Percentiles rank a stretch among this genome's conserved stretches.
These are phyloP conservation scores for Taiozyma sp. DNA, from an alignment of 1,139 yeast genomes.

Conservation along the genomic window DNA sequence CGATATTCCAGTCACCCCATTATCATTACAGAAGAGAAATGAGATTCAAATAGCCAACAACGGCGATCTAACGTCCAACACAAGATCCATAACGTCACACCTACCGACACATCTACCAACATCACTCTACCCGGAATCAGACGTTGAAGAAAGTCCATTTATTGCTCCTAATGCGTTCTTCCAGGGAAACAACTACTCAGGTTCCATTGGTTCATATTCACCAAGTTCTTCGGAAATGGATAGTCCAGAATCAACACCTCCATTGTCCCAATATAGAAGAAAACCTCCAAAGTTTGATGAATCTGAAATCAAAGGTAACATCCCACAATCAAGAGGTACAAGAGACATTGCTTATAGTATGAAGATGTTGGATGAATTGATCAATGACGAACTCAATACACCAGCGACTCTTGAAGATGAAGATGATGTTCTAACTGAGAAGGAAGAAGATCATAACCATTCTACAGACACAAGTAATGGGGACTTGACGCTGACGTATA, in stretches of 20 bases:
- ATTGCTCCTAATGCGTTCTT: slow-evolving; percentile 23
- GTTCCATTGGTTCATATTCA: slow-evolving; percentile 37
- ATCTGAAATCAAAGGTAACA: slow-evolving; percentile 14
- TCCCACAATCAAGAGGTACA: slow-evolving; percentile 23
- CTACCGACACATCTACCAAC: background rate
- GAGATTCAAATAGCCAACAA: slow-evolving; percentile 1
- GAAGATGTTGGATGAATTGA: slow-evolving; percentile 23
- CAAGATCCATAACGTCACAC: background rate
- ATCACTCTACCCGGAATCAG: slow-evolving; percentile 12
- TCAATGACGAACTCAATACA: slow-evolving; percentile 20
- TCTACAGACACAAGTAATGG: slow-evolving; percentile 2
- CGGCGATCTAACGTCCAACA: background rate
- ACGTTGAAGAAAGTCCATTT: slow-evolving; percentile 21
- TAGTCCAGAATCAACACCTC: slow-evolving; percentile 22
- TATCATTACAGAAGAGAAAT: slow-evolving; percentile 2
- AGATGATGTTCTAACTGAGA: slow-evolving; percentile 4
- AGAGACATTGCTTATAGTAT: slow-evolving; percentile 24
- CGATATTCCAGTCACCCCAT: slow-evolving; percentile 19
- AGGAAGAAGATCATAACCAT: slow-evolving; percentile 7
- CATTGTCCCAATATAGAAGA: slow-evolving; percentile 5
- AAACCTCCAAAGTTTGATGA: slow-evolving; percentile 4
- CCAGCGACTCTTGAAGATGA: slow-evolving; percentile 7
- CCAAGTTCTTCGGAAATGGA: slow-evolving; percentile 37
- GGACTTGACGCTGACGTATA: slow-evolving; percentile 9
- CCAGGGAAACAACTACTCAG: slow-evolving; percentile 14